Conservation (phyloP, 345 rosid genomes). For the Iberis pinnata region DNA sequence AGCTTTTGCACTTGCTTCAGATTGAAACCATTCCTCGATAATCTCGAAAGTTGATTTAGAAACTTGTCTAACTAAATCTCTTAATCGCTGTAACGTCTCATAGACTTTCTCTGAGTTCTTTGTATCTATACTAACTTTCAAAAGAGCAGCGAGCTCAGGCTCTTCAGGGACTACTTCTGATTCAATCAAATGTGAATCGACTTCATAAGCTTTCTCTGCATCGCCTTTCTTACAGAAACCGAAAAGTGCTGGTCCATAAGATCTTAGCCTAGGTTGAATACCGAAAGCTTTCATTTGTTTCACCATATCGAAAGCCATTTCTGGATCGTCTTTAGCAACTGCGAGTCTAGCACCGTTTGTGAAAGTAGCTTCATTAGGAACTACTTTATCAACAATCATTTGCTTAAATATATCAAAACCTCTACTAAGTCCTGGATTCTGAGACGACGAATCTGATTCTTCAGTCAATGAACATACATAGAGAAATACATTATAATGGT, state of each 20-base stretch:
- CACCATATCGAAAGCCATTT: conserved; percentile 83
- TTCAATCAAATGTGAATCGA: conserved; percentile 74
- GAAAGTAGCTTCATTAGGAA: conserved; percentile 84
- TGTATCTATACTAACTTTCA: conserved; percentile 51
- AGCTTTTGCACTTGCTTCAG: conserved; percentile 45
- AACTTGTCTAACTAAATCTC: conserved; percentile 64
- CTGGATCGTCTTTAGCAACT: conserved; percentile 66
- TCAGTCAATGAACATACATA: conserved; percentile 64
- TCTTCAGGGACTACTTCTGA: conserved; percentile 69
- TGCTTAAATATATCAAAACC: conserved; percentile 78
- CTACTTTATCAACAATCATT: conserved; percentile 58
- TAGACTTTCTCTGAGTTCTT: conserved; percentile 61
- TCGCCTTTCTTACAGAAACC: conserved; percentile 64
- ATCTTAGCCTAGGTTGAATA: conserved; percentile 70
- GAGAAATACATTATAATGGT: conserved; percentile 68
- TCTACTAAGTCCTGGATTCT: conserved; percentile 39
- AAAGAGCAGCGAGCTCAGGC: conserved; percentile 74
- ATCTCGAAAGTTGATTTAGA: conserved; percentile 44
- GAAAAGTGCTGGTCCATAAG: conserved; percentile 76
- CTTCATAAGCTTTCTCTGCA: conserved; percentile 69
- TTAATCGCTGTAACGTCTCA: conserved; percentile 63
- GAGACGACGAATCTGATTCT: conserved; percentile 31
- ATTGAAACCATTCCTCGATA: conserved; percentile 71
- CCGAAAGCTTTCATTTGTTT: conserved; percentile 66
- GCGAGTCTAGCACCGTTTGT: conserved; percentile 78